These are phyloP conservation scores for Sistotremastrum niveocremeum DNA, from an alignment of 768 basidiomycete genomes.

Conservation along the genomic window DNA sequence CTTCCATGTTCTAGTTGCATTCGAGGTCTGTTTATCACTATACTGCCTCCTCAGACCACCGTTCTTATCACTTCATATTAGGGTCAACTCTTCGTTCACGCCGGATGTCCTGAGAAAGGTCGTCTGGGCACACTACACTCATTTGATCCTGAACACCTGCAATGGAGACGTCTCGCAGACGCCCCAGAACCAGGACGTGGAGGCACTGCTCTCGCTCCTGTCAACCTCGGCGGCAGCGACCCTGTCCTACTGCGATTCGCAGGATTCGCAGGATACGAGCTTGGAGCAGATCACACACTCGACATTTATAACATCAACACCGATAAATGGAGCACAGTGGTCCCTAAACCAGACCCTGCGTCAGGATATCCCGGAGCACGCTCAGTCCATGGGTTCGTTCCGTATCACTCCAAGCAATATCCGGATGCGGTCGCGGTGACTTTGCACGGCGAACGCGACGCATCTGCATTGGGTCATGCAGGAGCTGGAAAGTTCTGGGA, in stretches of 20 bases:
- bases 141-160: conserved; percentile 15
- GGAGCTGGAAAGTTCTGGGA: conserved; percentile 28
- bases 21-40: conserved; percentile 14
- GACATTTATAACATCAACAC: conserved; percentile 21
- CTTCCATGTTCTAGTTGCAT: conserved; percentile 21
- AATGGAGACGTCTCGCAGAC: conserved; percentile 20
- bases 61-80: no score
- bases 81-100: conserved; percentile 25
- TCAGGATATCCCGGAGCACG: conserved; percentile 19
- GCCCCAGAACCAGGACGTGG: conserved; percentile 27
- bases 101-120: conserved; percentile 25
- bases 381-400: conserved; percentile 23
- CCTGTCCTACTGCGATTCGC: conserved; percentile 25
- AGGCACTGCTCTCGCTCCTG: conserved; percentile 25
- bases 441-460: conserved; percentile 24
- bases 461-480: conserved; percentile 23
- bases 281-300: conserved; percentile 18
- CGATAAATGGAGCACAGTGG: conserved; percentile 12
- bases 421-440: conserved; percentile 17
- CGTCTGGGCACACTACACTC: conserved; percentile 23
- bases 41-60: no score
- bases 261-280: conserved; percentile 25
- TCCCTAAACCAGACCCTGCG: conserved; percentile 13
- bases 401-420: conserved; percentile 10
- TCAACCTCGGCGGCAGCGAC: conserved; percentile 9